Evolutionary conservation across 306 rosid genomes (phyloP).

Genomic region (Prunus dulcis): DNA sequence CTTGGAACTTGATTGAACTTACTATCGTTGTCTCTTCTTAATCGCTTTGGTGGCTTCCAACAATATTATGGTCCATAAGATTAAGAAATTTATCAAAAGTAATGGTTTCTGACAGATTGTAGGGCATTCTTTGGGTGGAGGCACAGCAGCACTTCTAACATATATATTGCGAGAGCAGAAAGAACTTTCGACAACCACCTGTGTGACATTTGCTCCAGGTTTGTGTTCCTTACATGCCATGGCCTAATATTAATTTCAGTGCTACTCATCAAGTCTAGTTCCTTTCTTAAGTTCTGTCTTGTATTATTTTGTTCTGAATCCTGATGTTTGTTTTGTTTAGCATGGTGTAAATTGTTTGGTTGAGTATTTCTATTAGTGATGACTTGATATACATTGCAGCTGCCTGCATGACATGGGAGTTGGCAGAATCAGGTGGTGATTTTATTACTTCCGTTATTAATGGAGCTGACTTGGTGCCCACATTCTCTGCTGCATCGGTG

Average conservation of each 20-base stretch:
- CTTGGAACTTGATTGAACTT: background rate
- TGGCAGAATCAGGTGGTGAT: slow-evolving; percentile 78
- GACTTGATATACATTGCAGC: slow-evolving; percentile 50
- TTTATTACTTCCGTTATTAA: slow-evolving; percentile 84
- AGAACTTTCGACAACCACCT: slow-evolving; percentile 65
- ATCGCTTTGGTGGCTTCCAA: slow-evolving; percentile 2
- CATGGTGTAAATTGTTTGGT: background rate
- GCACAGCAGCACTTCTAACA: slow-evolving; percentile 93
- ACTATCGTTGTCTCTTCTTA: background rate
- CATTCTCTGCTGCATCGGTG: slow-evolving; percentile 94
- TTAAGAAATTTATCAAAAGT: background rate
- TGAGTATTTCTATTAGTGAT: slow-evolving; percentile 22
- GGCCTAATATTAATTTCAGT: slow-evolving; percentile 8
- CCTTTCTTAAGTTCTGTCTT: slow-evolving; percentile 13
- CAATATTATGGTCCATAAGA: background rate
- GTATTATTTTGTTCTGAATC: slow-evolving; percentile 2
- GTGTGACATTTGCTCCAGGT: slow-evolving; percentile 98
- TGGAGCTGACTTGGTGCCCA: slow-evolving; percentile 96
- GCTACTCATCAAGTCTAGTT: background rate
- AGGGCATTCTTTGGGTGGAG: slow-evolving; percentile 98
- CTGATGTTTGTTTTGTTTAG: background rate
- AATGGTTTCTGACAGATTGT: slow-evolving; percentile 53
- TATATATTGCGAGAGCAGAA: slow-evolving; percentile 83
- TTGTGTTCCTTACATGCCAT: slow-evolving; percentile 11
- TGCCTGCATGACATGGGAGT: slow-evolving; percentile 98